Percentiles rank a stretch among this genome's conserved stretches.
These are phyloP conservation scores for Poa annua DNA, from an alignment of 176 grass and related monocot genomes.

Conservation along the genomic window DNA sequence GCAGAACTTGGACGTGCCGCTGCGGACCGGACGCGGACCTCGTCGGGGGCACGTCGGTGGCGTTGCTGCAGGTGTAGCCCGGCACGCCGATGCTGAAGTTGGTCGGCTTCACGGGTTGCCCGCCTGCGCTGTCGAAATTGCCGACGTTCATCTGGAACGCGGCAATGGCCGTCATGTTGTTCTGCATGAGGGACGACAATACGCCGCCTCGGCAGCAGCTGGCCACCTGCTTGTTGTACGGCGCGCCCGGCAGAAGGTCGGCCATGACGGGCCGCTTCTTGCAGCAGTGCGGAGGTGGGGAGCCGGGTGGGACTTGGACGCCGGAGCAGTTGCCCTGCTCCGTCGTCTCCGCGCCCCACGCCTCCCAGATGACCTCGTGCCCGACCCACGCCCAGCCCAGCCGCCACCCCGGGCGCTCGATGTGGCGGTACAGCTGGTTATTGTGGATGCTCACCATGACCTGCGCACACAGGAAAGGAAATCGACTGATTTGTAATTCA, in stretches of 20 bases:
- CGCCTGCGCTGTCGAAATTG: background rate
- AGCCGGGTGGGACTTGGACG: background rate
- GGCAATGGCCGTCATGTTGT: background rate
- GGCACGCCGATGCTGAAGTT: conserved; percentile 66
- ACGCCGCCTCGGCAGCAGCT: conserved; percentile 75
- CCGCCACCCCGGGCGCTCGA: conserved; percentile 73
- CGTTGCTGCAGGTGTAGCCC: conserved; percentile 77
- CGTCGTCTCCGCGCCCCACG: conserved; percentile 56
- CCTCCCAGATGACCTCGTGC: conserved; percentile 56
- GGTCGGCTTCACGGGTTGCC: conserved; percentile 30
- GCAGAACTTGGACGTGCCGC: conserved; percentile 43
- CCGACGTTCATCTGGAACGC: conserved; percentile 60
- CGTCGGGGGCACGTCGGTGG: conserved; percentile 40
- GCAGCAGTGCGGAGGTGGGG: conserved; percentile 56
- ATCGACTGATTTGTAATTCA: background rate
- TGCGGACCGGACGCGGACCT: conserved; percentile 32
- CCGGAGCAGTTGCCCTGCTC: conserved; percentile 64
- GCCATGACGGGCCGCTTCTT: conserved; percentile 45
- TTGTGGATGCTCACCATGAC: conserved; percentile 71
- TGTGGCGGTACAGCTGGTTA: conserved; percentile 78
- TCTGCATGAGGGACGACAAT: conserved; percentile 54
- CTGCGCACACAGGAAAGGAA: conserved; percentile 29
- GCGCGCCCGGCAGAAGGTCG: conserved; percentile 52
- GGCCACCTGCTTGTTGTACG: conserved; percentile 52
- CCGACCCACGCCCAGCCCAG: conserved; percentile 68